Evolutionary conservation across 2,329 filamentous ascomycete genomes (phyloP), one percentile per base, ranked within the genome.

Genomic region (Penicillium sp.): DNA sequence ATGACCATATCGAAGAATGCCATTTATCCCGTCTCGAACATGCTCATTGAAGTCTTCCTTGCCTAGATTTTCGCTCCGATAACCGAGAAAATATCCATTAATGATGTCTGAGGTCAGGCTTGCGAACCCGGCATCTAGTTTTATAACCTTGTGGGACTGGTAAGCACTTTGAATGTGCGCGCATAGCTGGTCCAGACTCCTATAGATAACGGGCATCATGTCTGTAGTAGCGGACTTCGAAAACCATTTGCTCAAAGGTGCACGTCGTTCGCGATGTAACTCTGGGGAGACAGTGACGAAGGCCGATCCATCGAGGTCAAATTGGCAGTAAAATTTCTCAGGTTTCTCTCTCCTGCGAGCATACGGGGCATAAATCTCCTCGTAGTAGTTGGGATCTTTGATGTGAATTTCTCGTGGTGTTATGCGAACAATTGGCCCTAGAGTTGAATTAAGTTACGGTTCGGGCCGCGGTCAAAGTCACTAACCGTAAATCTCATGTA

Each of bases 351-450:
- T 63, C 36, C 51, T 56, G 26, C 63, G 60, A 6, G 64, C 37
- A 11, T 54, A 51, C 0, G 62, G 51, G 2, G 66, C 63, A 51
- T 74, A 75, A 16, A 75, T 60, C 16, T 68, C 62, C 31, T 75
- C 69, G 54, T 67, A 73, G 55, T 64, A 75, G 9, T 55, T 46
- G 0, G 72, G 63, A 36, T 75, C 73, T 11, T 58, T 61, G 48
- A 75, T 67, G 55, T 76, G 73, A 2, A 76, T 43, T 52, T 76
- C 72, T 19, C 63, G 56, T 1, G 73, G 71, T 34, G 63, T 69
- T 48, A 75, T 67, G 13, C 73, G 71, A 9, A 76, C 63, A 16
- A 75, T 71, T 1, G 71, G 71, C 5, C 72, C 69, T 71, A 23
- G 21, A 4, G 31, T 29, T 16, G 16, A 9, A n/a, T 24, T 21